Conservation (phyloP, 106 monocot species). For the Acorus calamus region DNA sequence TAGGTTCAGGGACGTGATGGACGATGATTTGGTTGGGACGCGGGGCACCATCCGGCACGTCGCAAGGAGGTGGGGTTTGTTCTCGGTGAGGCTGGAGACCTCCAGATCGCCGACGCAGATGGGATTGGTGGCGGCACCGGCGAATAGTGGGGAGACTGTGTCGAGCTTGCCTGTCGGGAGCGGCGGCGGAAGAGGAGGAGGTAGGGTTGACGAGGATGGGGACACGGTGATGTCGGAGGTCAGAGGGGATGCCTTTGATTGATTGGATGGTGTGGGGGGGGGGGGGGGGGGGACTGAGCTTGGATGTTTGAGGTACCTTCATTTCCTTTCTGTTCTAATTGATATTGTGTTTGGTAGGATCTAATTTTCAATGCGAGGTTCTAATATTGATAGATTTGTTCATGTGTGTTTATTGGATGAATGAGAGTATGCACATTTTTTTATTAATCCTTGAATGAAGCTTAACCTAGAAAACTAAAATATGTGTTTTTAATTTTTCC, state of each 20-base stretch:
- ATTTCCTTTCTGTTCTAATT: too few relatives aligned
- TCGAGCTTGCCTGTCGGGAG: constrained; percentile 20
- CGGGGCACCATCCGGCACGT: neutral
- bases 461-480: too few relatives aligned
- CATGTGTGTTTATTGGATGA: too few relatives aligned
- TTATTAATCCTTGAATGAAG: too few relatives aligned
- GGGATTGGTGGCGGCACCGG: constrained; percentile 17
- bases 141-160: constrained; percentile 28
- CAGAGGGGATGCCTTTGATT: constrained; percentile 14
- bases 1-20: neutral
- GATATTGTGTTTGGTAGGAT: too few relatives aligned
- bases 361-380: too few relatives aligned
- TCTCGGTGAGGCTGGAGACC: neutral
- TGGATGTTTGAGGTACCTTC: too few relatives aligned
- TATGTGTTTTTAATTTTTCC: too few relatives aligned
- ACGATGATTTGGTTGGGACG: constrained; percentile 4
- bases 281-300: too few relatives aligned
- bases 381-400: too few relatives aligned
- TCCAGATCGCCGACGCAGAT: constrained; percentile 15
- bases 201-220: constrained; percentile 13
- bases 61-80: constrained; percentile 1
- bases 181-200: neutral
- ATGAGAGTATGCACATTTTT: too few relatives aligned
- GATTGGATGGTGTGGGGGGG: neutral
- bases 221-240: constrained; percentile 24